Conservation (phyloP, 345 rosid genomes). For the Camelina hispida region DNA sequence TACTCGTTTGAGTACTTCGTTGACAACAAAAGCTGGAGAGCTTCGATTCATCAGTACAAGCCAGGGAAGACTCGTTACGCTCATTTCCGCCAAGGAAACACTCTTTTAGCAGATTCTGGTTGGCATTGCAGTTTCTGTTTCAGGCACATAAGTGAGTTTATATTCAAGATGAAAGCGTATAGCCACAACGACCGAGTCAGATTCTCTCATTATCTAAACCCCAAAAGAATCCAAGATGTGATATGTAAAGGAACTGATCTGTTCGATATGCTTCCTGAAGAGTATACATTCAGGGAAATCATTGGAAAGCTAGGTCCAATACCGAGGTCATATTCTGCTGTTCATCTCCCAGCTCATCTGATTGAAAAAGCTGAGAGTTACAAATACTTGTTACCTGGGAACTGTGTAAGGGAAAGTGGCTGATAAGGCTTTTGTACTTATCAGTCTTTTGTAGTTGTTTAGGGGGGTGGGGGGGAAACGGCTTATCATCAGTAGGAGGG, state of each 20-base stretch:
- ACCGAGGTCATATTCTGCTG: constrained; percentile 73
- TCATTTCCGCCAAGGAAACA: constrained; percentile 79
- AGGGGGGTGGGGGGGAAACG: constrained; percentile 4
- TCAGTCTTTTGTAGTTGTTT: constrained; percentile 36
- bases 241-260: constrained; percentile 83
- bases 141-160: constrained; percentile 69
- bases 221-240: constrained; percentile 77
- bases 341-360: constrained; percentile 77
- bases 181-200: constrained; percentile 91
- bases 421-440: constrained; percentile 46
- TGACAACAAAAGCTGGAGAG: constrained; percentile 92
- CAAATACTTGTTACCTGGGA: constrained; percentile 82
- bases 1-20: constrained; percentile 79
- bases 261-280: constrained; percentile 95
- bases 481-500: constrained; percentile 36
- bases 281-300: constrained; percentile 85
- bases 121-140: constrained; percentile 99
- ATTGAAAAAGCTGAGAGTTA: constrained; percentile 73
- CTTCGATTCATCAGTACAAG: constrained; percentile 75
- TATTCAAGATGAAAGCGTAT: constrained; percentile 97
- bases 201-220: constrained; percentile 82
- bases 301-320: constrained; percentile 91
- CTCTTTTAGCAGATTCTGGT: constrained; percentile 76
- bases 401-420: constrained; percentile 80
- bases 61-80: constrained; percentile 74